A percentile compares a stretch with the other conserved stretches of the same genome.
Conservation (phyloP, 371 early-diverging fungal species). For the Thermomucor indicae-seudaticae region DNA sequence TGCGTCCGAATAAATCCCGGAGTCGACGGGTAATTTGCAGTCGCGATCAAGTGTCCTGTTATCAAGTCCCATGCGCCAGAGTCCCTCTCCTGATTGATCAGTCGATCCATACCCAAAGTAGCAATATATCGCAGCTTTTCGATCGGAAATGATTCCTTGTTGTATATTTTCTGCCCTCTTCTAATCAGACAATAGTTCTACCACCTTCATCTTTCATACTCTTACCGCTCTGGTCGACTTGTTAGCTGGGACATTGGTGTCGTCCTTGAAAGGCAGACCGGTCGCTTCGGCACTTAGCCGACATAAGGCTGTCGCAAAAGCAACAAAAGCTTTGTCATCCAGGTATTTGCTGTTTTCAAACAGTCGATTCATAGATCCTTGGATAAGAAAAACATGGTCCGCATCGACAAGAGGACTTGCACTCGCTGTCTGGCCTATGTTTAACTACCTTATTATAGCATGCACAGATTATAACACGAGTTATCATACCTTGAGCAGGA, state of each 20-base stretch:
- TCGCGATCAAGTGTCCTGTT: constrained; percentile 73
- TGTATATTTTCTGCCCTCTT: constrained; percentile 46
- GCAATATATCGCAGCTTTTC: constrained; percentile 76
- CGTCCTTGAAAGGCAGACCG: constrained; percentile 44
- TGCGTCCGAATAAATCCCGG: constrained; percentile 70
- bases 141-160: constrained; percentile 82
- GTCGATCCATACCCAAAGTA: constrained; percentile 62
- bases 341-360: constrained; percentile 71
- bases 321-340: constrained; percentile 59
- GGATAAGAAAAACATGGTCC: constrained; percentile 51
- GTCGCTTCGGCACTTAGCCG: constrained; percentile 59
- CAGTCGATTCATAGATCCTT: constrained; percentile 56
- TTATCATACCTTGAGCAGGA: constrained; percentile 1
- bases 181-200: background rate
- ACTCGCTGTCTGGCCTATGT: constrained; percentile 9
- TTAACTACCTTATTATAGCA: background rate
- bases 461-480: background rate
- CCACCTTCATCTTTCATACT: background rate
- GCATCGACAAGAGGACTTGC: constrained; percentile 37
- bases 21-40: constrained; percentile 61
- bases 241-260: constrained; percentile 15
- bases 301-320: constrained; percentile 70
- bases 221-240: constrained; percentile 39
- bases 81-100: constrained; percentile 51
- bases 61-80: constrained; percentile 67